Conservation (phyloP, 306 rosid species). For the Cicer yamashitae region DNA sequence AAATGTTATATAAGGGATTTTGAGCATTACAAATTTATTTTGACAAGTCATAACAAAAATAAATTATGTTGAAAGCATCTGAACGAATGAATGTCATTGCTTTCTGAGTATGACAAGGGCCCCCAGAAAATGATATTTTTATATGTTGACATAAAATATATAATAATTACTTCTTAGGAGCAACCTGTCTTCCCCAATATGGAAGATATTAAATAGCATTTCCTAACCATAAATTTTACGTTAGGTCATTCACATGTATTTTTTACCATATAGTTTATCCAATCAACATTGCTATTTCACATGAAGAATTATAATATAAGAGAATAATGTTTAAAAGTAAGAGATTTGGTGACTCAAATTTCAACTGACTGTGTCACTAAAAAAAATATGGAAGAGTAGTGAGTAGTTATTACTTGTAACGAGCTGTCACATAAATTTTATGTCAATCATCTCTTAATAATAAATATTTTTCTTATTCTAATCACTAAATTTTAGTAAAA, state of each 20-base stretch:
- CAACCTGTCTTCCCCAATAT: slow-evolving; percentile 33
- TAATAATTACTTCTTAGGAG: not conserved
- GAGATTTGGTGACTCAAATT: no score
- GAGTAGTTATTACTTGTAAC: no score
- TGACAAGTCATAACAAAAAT: not conserved
- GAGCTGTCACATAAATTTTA: no score
- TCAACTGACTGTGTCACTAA: no score
- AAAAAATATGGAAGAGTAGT: no score
- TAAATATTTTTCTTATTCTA: no score
- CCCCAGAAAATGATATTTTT: not conserved
- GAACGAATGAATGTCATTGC: not conserved
- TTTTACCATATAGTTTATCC: not conserved
- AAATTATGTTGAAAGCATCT: slow-evolving; percentile 16
- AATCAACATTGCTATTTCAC: not conserved
- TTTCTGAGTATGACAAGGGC: not conserved
- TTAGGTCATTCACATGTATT: slow-evolving; percentile 30
- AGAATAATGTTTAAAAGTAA: no score
- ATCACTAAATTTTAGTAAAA: not conserved
- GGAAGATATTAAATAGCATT: slow-evolving; percentile 21
- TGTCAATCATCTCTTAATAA: no score
- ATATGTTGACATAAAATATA: slow-evolving; percentile 4
- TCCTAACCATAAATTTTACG: slow-evolving; percentile 15
- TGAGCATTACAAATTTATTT: not conserved
- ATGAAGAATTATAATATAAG: slow-evolving; percentile 2
- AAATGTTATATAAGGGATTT: not conserved